Evolutionary conservation across 768 basidiomycete species (phyloP).

Genomic region (Ramaria sp.): DNA sequence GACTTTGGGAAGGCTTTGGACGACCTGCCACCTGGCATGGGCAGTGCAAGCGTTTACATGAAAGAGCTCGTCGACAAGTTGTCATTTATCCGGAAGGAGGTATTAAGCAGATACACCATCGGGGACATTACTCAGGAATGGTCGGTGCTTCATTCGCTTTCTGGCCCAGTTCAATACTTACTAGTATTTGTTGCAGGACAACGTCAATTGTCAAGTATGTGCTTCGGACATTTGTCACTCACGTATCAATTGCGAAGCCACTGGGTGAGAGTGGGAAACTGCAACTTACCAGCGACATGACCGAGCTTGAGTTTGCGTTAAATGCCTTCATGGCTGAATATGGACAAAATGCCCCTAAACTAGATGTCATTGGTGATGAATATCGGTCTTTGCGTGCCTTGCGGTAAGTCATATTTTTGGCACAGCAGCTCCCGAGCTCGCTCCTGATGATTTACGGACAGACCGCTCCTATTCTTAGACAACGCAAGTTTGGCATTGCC

Average conservation of each 20-base stretch:
- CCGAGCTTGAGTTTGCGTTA: conserved; percentile 88
- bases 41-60: conserved; percentile 77
- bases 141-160: conserved; percentile 34
- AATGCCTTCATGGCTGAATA: conserved; percentile 64
- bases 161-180: background rate
- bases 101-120: conserved; percentile 59
- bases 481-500: conserved; percentile 56
- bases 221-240: conserved; percentile 80
- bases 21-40: conserved; percentile 38
- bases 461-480: conserved; percentile 85
- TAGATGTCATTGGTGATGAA: conserved; percentile 77
- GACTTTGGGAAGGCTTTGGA: conserved; percentile 71
- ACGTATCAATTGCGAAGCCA: conserved; percentile 88
- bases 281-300: conserved; percentile 93
- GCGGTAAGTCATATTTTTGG: conserved; percentile 42
- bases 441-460: conserved; percentile 19
- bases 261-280: conserved; percentile 90
- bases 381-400: conserved; percentile 79
- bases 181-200: conserved; percentile 31
- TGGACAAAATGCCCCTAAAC: conserved; percentile 44
- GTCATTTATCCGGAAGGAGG: conserved; percentile 65
- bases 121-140: conserved; percentile 68
- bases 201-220: conserved; percentile 64
- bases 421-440: background rate
- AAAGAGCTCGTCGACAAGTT: conserved; percentile 87